Conservation (phyloP, 345 rosid species). For the Dipteronia dyeriana region DNA sequence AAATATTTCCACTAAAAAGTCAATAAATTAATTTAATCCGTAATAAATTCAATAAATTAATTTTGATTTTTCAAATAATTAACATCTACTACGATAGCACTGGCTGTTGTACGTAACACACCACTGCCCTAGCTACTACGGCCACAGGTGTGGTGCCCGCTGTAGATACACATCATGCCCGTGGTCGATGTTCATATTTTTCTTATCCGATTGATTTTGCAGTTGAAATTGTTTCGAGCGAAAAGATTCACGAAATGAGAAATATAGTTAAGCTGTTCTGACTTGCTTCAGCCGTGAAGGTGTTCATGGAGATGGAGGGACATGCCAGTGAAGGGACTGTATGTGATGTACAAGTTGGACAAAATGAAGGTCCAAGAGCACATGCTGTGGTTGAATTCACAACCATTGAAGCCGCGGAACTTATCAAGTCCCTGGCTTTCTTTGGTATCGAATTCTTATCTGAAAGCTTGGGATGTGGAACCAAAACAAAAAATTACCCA, state of each 20-base stretch:
- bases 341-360: constrained; percentile 35
- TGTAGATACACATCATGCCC: too few relatives aligned
- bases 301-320: constrained; percentile 35
- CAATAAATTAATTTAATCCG: too few relatives aligned
- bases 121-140: too few relatives aligned
- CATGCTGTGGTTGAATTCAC: constrained; percentile 45
- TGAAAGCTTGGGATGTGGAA: constrained; percentile 25
- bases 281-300: constrained; percentile 33
- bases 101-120: too few relatives aligned
- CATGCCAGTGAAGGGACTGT: constrained; percentile 33
- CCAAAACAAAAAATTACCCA: constrained; percentile 25
- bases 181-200: too few relatives aligned
- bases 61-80: too few relatives aligned
- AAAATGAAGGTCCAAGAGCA: constrained; percentile 13
- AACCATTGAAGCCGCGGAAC: constrained; percentile 25
- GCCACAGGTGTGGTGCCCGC: too few relatives aligned
- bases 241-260: constrained; percentile 22
- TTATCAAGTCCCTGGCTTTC: constrained; percentile 16
- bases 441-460: constrained; percentile 23
- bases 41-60: too few relatives aligned
- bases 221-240: neutral
- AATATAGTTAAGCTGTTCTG: constrained; percentile 37
- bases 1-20: too few relatives aligned
- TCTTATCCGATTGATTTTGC: neutral
- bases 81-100: too few relatives aligned